Percentiles rank a stretch among this genome's conserved stretches.
Conservation (phyloP, 208 protist species). For the Leishmania tropica region DNA sequence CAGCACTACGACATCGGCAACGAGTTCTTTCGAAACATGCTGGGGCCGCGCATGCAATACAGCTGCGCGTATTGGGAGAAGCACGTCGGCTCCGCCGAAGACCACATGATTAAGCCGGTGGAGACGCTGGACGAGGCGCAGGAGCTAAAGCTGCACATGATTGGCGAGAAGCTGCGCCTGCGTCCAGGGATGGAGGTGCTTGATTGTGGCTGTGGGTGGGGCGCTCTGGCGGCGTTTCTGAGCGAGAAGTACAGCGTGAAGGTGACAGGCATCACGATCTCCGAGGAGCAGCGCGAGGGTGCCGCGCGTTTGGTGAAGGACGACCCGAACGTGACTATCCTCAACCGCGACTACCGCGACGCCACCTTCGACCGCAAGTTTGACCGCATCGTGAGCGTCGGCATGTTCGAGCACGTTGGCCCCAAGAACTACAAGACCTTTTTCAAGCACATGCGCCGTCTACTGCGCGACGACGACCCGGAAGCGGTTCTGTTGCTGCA, state of each 20-base stretch:
- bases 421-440: slow-evolving; percentile 79
- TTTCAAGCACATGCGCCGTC: slow-evolving; percentile 60
- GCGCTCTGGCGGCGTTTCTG: slow-evolving; percentile 60
- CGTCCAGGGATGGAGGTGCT: slow-evolving; percentile 65
- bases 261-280: slow-evolving; percentile 80
- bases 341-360: slow-evolving; percentile 81
- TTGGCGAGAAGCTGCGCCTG: slow-evolving; percentile 76
- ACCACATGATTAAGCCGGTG: slow-evolving; percentile 22
- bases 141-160: slow-evolving; percentile 69
- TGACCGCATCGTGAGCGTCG: slow-evolving; percentile 76
- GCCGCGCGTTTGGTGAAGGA: slow-evolving; percentile 36
- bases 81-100: slow-evolving; percentile 22
- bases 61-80: slow-evolving; percentile 68
- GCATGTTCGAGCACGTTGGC: slow-evolving; percentile 89
- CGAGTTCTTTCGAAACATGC: slow-evolving; percentile 70
- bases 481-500: slow-evolving; percentile 71
- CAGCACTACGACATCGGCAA: slow-evolving; percentile 82
- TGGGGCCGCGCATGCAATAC: slow-evolving; percentile 80
- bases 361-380: slow-evolving; percentile 48
- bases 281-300: slow-evolving; percentile 48
- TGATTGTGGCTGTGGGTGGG: slow-evolving; percentile 86
- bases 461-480: slow-evolving; percentile 58
- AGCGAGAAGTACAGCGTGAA: slow-evolving; percentile 60
- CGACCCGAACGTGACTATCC: slow-evolving; percentile 44
- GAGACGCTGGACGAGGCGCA: slow-evolving; percentile 73